Base-by-base conservation (phyloP, 2,329 filamentous ascomycete species). In the Huntiella moniliformis region DNA sequence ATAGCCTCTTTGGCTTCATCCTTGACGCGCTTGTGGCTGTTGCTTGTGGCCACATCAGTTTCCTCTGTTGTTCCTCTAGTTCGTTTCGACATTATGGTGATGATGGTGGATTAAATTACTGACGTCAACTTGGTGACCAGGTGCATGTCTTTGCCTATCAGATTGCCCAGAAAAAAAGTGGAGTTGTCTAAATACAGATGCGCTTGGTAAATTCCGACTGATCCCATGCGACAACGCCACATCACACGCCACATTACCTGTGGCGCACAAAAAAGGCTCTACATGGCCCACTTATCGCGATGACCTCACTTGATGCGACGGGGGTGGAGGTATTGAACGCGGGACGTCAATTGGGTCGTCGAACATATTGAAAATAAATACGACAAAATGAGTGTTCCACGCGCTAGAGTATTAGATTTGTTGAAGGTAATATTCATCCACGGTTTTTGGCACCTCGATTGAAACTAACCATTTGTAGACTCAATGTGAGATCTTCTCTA, bases 401-500 rank as follows among this genome's bases (percentile, higher is more conserved):
- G 73, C 50, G 66, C 73, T 50, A 67, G 76, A 57, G 53, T 79
- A 52, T 57, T 79, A 53, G 81, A 85, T 58, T 72, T 94, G 52
- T 74, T 88, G 68, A 86, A 85, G 79, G 86, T 84, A 63, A 39
- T 22, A 3, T 8, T 17, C 41, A 15, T 31, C n/a, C 4, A 32
- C 51, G 34, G 40, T 4, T 5, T 12, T 1, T 39, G 10, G 17
- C 13, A 6, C 12, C 32, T 0, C 32, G 32, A 18, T 2, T 18
- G 39, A 31, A 37, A 56, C 63, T 38, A 61, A 51, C 22, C 4
- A 15, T 8, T 31, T 1, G 37, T 55, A 95, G 87, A 73, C 74
- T 58, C 86, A 87, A 79, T 94, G 85, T 71, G 76, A 79, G 60
- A 75, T 96, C 66, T 98, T 96, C 69, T 79, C 79, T 57, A 83